Evolutionary conservation across 306 rosid species (phyloP).

Genomic region (Luffa acutangula): DNA sequence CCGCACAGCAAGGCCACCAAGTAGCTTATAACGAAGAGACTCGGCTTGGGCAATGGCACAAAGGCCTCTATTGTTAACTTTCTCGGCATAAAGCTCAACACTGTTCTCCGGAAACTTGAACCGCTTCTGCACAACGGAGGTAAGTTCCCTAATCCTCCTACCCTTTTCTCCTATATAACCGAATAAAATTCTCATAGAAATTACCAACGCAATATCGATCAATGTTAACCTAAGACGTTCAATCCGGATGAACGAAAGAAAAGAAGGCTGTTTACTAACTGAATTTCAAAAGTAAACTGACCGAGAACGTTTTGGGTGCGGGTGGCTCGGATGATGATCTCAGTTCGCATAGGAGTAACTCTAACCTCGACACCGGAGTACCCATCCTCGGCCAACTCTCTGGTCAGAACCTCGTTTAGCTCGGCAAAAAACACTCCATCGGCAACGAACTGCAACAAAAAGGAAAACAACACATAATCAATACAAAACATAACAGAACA

Average conservation of each 20-base stretch:
- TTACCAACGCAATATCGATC: background rate
- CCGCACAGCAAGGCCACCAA: slow-evolving; percentile 63
- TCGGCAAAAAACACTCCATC: slow-evolving; percentile 78
- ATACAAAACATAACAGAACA: background rate
- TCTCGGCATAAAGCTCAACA: slow-evolving; percentile 78
- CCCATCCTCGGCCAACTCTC: slow-evolving; percentile 72
- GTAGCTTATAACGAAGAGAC: slow-evolving; percentile 68
- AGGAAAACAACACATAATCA: background rate
- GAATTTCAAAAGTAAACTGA: background rate
- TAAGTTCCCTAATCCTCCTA: slow-evolving; percentile 61
- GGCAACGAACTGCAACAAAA: slow-evolving; percentile 39
- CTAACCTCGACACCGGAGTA: slow-evolving; percentile 79
- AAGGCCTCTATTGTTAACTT: slow-evolving; percentile 60
- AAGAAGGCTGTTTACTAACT: background rate
- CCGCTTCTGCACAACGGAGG: slow-evolving; percentile 65
- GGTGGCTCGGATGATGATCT: slow-evolving; percentile 53
- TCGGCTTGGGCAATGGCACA: slow-evolving; percentile 63
- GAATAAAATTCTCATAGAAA: background rate
- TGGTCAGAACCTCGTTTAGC: slow-evolving; percentile 57
- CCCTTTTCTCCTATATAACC: slow-evolving; percentile 45
- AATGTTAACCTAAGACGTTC: background rate
- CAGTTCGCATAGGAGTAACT: slow-evolving; percentile 73
- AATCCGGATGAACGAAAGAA: background rate
- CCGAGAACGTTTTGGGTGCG: slow-evolving; percentile 52
- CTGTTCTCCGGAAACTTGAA: slow-evolving; percentile 65